Base-by-base conservation (phyloP, 805 yeast species). In the Zygosaccharomyces bisporus region DNA sequence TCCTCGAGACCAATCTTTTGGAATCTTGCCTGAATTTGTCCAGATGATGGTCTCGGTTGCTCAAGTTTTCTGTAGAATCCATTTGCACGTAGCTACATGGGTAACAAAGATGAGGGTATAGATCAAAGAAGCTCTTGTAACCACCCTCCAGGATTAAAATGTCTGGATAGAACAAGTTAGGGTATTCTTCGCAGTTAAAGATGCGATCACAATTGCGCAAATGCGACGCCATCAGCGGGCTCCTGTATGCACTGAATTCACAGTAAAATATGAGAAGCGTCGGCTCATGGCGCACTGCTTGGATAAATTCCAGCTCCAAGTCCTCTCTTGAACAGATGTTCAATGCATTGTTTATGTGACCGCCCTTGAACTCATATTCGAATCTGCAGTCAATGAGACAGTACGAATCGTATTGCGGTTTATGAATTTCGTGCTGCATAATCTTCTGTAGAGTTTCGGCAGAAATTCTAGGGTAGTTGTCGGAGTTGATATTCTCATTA, bases 141-240 rank as follows among this genome's bases (percentile, higher is more conserved):
- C 99, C 99, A 21, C 98, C 98, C 51, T 88, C 86, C 35, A 93
- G 71, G 25, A 93, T 80, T 29, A 87, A 80, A 34, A 93, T 80
- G 66, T 93, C 96, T 2, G 99, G 99, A 60, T 83, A 93, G 51
- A 77, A 78, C 45, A 93, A 71, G 48, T 76, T 70, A 0, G 99
- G 99, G 65, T 93, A 93, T 49, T 75, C 72, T 45, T 82, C 80
- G 49, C 79, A 72, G 63, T 90, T 89, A 41, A 79, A 54, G 31
- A 76, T 75, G 50, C 99, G 76, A 67, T 93, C 99, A 54, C 85
- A 76, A 47, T 82, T 82, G 49, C 99, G 72, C 45, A 93, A 73
- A 61, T 88, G 89, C 43, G 80, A 72, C 1, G 98, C 98, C 84
- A 93, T 79, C 38, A 83, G 70, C 4, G 99, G 99, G n/a, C 98